A percentile compares a stretch with the other conserved stretches of the same genome.
Evolutionary conservation across 257 asterid species (phyloP).

Genomic region (Striga asiatica): DNA sequence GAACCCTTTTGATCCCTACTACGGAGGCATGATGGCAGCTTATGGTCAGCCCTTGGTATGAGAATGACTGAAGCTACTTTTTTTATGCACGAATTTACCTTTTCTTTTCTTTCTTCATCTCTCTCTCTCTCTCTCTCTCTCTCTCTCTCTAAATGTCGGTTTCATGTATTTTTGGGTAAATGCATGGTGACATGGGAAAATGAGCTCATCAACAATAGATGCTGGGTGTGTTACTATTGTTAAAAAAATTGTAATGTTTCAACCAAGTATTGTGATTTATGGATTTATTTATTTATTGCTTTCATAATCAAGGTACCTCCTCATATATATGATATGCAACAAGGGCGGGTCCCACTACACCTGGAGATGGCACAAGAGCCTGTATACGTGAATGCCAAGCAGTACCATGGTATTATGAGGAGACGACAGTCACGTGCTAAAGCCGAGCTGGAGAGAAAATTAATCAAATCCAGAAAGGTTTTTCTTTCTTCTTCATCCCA

Average conservation of each 20-base stretch:
- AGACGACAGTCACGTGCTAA: slow-evolving; percentile 89
- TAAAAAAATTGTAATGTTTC: neutral
- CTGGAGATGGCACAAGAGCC: slow-evolving; percentile 85
- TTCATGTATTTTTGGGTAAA: too few relatives aligned
- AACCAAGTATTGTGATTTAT: neutral
- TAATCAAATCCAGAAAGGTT: slow-evolving; percentile 76
- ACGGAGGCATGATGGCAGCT: slow-evolving; percentile 68
- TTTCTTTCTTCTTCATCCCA: neutral
- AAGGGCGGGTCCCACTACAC: slow-evolving; percentile 76
- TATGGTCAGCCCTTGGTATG: slow-evolving; percentile 80
- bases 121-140: neutral
- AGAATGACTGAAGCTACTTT: slow-evolving; percentile 1
- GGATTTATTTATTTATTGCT: too few relatives aligned
- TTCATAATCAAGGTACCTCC: slow-evolving; percentile 61
- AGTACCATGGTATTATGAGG: slow-evolving; percentile 70
- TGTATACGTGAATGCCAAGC: slow-evolving; percentile 88
- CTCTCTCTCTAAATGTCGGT: too few relatives aligned
- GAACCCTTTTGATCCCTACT: slow-evolving; percentile 47
- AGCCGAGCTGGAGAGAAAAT: slow-evolving; percentile 77
- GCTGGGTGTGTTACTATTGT: too few relatives aligned
- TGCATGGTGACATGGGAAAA: too few relatives aligned
- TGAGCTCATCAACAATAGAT: too few relatives aligned
- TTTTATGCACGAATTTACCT: neutral
- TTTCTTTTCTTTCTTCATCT: neutral
- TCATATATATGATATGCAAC: slow-evolving; percentile 46